Evolutionary conservation across 2,329 filamentous ascomycete genomes (phyloP), one percentile per base, ranked within the genome.

Genomic region (Ceratocystis papillata): DNA sequence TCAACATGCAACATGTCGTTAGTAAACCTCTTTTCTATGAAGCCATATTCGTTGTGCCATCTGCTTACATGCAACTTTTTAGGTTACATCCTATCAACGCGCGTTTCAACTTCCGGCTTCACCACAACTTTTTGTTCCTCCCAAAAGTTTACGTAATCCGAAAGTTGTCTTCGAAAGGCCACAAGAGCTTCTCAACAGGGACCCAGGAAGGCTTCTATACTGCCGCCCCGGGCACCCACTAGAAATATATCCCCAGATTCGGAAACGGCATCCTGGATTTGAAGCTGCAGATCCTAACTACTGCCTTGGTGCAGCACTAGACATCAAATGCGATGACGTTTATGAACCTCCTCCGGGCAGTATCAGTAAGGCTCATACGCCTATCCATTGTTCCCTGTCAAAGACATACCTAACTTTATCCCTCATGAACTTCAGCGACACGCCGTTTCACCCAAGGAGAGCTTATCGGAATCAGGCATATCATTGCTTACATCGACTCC

Each of bases 281-380:
- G 44, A 63, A 12, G 61, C 46, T 33, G 46, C 30, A 12, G 61
- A 63, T 28, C 41, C 61, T 17, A 48, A 63, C 41, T 46, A 48
- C n/a, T 46, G 25, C 20, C 41, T 63, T n/a, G 61, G 61, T 33
- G 61, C 44, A 30, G 41, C 25, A 20, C 12, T 63, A 17, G 61
- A 63, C 12, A 63, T 46, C 6, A 63, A 48, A 41, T 63, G 17
- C 25, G 61, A 63, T 30, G 44, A 63, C n/a, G 41, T 63, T 25
- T 63, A 63, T 22, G 61, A 63, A 33, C 61, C 61, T 37, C 8
- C 20, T 20, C 44, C 25, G 15, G 28, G 44, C 25, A 55, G 46
- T 33, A 55, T 57, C 37, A 33, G 61, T 63, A 46, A 63, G 61
- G 2, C 22, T 25, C 5, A 25, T 20, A 25, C n/a, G 3, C 12